Conservation (phyloP, 2,329 filamentous ascomycete species). For the Aspergillus novoparasiticus region DNA sequence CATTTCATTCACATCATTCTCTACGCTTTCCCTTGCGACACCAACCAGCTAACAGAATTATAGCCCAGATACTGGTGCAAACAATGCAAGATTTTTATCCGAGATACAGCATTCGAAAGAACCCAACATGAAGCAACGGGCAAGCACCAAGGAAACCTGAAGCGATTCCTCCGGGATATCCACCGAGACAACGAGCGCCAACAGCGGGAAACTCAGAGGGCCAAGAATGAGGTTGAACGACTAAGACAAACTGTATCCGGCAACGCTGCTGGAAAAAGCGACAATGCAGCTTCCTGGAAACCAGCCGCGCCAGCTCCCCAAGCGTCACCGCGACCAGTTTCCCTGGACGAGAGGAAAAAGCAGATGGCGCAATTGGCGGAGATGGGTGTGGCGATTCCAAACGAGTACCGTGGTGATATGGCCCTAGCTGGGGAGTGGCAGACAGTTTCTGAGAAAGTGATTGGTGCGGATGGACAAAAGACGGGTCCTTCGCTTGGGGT, state of each 20-base stretch:
- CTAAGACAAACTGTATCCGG: slow-evolving; percentile 71
- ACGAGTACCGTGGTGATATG: slow-evolving; percentile 75
- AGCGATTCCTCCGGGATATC: slow-evolving; percentile 85
- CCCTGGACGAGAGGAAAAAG: slow-evolving; percentile 70
- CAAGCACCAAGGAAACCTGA: slow-evolving; percentile 82
- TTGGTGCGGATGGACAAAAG: slow-evolving; percentile 38
- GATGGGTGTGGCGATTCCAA: slow-evolving; percentile 82
- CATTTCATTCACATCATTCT: neutral
- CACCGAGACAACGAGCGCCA: slow-evolving; percentile 82
- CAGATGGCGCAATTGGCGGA: slow-evolving; percentile 87
- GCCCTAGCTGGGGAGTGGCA: slow-evolving; percentile 91
- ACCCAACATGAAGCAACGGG: slow-evolving; percentile 85
- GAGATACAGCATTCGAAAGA: slow-evolving; percentile 88
- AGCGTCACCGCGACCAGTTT: slow-evolving; percentile 43
- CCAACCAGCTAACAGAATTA: slow-evolving; percentile 22
- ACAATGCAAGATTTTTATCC: slow-evolving; percentile 86
- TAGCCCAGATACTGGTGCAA: slow-evolving; percentile 96
- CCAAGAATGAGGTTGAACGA: slow-evolving; percentile 80
- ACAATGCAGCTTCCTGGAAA: slow-evolving; percentile 30
- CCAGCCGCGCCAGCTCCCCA: slow-evolving; percentile 35
- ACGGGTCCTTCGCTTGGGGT: slow-evolving; percentile 48
- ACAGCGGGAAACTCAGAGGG: slow-evolving; percentile 77
- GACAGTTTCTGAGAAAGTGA: slow-evolving; percentile 57
- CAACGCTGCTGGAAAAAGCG: slow-evolving; percentile 21
- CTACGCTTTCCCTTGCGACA: neutral